Percentiles rank a stretch among this genome's conserved stretches.
Conservation (phyloP, 2,329 filamentous ascomycete genomes). For the Sporothrix sp. region DNA sequence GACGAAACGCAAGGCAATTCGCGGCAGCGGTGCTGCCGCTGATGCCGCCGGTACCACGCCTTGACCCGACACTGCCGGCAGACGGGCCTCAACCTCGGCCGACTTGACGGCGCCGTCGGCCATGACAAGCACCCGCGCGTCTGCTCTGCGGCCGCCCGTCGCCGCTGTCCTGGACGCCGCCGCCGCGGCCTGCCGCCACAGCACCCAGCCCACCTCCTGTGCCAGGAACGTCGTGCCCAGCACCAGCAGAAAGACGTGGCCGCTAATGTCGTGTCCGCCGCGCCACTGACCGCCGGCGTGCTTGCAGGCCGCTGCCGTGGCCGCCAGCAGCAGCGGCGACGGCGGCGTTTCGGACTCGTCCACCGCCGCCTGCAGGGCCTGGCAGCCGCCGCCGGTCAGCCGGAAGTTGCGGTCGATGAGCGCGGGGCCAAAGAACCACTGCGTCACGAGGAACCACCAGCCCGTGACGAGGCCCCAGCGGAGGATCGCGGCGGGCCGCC, state of each 20-base stretch:
- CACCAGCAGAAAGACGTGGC: conserved; percentile 88
- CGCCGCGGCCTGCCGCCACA: conserved; percentile 30
- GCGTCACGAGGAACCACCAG: conserved; percentile 80
- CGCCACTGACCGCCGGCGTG: conserved; percentile 72
- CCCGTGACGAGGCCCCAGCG: conserved; percentile 64
- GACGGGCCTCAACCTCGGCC: conserved; percentile 39
- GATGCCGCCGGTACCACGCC: background rate
- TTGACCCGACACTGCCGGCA: background rate
- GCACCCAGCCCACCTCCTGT: conserved; percentile 63
- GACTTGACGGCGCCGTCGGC: conserved; percentile 55
- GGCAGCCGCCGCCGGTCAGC: conserved; percentile 80
- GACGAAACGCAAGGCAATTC: conserved; percentile 35
- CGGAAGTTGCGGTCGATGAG: conserved; percentile 84
- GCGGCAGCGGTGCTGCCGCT: background rate
- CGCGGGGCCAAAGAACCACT: conserved; percentile 92
- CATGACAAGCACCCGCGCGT: conserved; percentile 59
- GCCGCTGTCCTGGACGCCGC: conserved; percentile 10
- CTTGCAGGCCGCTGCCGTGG: conserved; percentile 73
- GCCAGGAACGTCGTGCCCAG: conserved; percentile 71
- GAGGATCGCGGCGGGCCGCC: conserved; percentile 41
- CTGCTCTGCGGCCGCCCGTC: conserved; percentile 23
- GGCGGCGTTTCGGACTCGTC: conserved; percentile 30
- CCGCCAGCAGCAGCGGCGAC: conserved; percentile 26
- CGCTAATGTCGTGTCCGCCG: conserved; percentile 93
- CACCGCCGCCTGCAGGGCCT: conserved; percentile 41